phyloP scores from a whole-genome alignment of 257 asterid species.

The Dorcoceras hygrometricum region DNA sequence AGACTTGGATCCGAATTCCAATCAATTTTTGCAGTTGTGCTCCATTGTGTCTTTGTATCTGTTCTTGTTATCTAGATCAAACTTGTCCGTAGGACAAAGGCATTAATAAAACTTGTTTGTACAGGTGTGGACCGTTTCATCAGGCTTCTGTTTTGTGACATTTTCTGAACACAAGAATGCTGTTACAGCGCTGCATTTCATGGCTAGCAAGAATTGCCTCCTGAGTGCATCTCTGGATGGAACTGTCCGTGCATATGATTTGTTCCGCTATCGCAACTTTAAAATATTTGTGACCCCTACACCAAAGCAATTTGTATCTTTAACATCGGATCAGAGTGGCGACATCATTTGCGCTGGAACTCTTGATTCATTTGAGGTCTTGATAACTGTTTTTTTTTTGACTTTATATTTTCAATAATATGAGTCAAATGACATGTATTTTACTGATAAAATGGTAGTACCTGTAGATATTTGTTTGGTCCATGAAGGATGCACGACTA shows the following conservation, averaged over 20 bases:
- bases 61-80: background rate
- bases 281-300: slow-evolving; percentile 92
- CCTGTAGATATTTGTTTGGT: slow-evolving; percentile 87
- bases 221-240: slow-evolving; percentile 98
- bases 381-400: slow-evolving; percentile 24
- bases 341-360: slow-evolving; percentile 99
- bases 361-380: slow-evolving; percentile 95
- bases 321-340: slow-evolving; percentile 92
- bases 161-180: slow-evolving; percentile 93
- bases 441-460: slow-evolving; percentile 31
- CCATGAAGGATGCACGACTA: slow-evolving; percentile 94
- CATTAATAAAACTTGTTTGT: slow-evolving; percentile 16
- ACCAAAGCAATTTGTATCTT: slow-evolving; percentile 89
- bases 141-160: slow-evolving; percentile 90
- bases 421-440: slow-evolving; percentile 21
- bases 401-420: slow-evolving; percentile 19
- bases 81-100: background rate
- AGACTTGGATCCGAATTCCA: background rate
- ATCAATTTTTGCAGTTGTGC: background rate
- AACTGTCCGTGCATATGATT: slow-evolving; percentile 97
- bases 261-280: slow-evolving; percentile 90
- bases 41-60: background rate
- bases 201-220: slow-evolving; percentile 81
- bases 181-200: slow-evolving; percentile 90
- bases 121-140: slow-evolving; percentile 95